Evolutionary conservation across 2,329 filamentous ascomycete species (phyloP), one percentile per base, ranked within the genome.

Genomic region (Xylariaceae sp.): DNA sequence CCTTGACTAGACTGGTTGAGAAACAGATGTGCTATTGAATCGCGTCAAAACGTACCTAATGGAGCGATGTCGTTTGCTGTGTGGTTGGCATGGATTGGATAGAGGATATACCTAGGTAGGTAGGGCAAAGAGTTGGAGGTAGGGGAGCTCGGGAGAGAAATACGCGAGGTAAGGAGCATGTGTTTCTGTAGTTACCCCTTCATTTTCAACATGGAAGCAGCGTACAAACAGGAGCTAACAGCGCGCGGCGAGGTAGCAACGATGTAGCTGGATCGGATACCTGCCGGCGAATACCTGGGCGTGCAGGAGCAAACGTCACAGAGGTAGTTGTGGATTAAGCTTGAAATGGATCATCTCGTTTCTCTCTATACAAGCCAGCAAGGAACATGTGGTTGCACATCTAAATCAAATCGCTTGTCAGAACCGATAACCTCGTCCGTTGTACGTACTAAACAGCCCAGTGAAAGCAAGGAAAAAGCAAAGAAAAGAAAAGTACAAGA

Each of bases 331-430:
- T 4, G 23, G 23, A 30, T 30, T 5, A 30, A 30, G 23, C 23
- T 30, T 30, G 13, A n/a, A 7, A 13, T 23, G 11, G 49, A 6
- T 15, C 11, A 6, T 51, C 3, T 51, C 10, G 8, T 30, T 50
- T 13, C 3, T 7, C 10, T 51, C 17, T n/a, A 30, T 35, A 13
- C 11, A 11, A 51, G 13, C 49, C 49, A 23, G 49, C 11, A 51
- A 11, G 15, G 50, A 52, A 18, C 15, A 35, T 42, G 37, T 8
- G 37, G 9, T 42, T 42, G 39, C 55, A 39, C 39, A 23, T 55
- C 55, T 58, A 52, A 58, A 56, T 39, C 7, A 52, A 58, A 51
- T 58, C 50, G 34, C 48, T 58, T 45, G 50, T 58, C 60, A 62
- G 62, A 53, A 48, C 17, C 55, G 35, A 60, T 49, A 54, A 23